phyloP scores from a whole-genome alignment of 495 filamentous ascomycete genomes.

The Tricharina praecox region DNA sequence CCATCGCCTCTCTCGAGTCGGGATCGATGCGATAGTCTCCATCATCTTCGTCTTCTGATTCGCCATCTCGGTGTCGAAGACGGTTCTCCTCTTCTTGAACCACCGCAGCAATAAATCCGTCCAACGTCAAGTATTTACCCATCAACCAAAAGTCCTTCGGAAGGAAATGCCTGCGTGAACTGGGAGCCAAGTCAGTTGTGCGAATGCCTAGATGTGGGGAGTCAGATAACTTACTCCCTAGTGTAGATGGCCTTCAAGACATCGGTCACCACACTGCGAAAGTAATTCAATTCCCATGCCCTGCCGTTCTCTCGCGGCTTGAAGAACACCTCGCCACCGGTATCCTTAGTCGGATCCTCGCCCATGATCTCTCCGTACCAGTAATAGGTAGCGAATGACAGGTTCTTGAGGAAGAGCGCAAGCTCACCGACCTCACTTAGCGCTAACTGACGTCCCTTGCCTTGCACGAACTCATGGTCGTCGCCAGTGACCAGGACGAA shows the following conservation, averaged over 20 bases:
- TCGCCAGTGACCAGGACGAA: slow-evolving; percentile 85
- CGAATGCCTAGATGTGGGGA: background rate
- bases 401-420: slow-evolving; percentile 72
- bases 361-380: slow-evolving; percentile 51
- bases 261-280: slow-evolving; percentile 67
- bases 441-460: slow-evolving; percentile 33
- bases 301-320: background rate
- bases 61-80: slow-evolving; percentile 40
- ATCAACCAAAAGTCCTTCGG: slow-evolving; percentile 81
- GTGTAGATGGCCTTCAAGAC: slow-evolving; percentile 80
- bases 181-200: slow-evolving; percentile 18
- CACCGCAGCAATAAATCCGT: slow-evolving; percentile 70
- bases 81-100: slow-evolving; percentile 75
- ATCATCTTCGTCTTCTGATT: slow-evolving; percentile 33
- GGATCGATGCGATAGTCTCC: slow-evolving; percentile 27
- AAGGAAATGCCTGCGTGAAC: slow-evolving; percentile 69
- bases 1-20: slow-evolving; percentile 25
- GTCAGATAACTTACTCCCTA: slow-evolving; percentile 44
- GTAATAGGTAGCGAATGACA: slow-evolving; percentile 85
- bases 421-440: slow-evolving; percentile 56
- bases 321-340: slow-evolving; percentile 27
- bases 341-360: slow-evolving; percentile 32
- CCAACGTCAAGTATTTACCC: slow-evolving; percentile 82
- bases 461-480: slow-evolving; percentile 64
- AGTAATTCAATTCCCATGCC: slow-evolving; percentile 60